Evolutionary conservation across 371 early-diverging fungal genomes (phyloP), one percentile per base, ranked within the genome.

Genomic region (Mucor racemosus): DNA sequence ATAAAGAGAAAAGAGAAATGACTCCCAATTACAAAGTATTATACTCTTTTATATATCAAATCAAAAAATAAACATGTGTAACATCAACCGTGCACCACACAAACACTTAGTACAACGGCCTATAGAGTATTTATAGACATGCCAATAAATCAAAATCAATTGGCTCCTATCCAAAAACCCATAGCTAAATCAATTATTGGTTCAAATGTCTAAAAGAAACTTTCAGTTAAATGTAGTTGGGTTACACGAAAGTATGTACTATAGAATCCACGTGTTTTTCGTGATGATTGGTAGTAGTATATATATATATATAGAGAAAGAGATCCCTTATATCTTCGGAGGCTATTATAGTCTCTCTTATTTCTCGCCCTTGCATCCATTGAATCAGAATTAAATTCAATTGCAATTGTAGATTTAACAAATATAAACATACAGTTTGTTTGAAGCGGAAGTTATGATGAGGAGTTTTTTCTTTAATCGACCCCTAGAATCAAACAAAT

Each of bases 11-110:
- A 58, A 39, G 38, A 66, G 41, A 35, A 35, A 40, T 1, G 14
- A 31, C n/a, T 44, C 46, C 19, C 9, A 17, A 46, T 46, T 10
- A 46, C 7, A 17, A 17, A n/a, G 19, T 19, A 14, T 31, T 26
- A 4, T 6, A 21, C 26, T 21, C 53, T 65, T 58, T 42, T 62
- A 33, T 60, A 48, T 58, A 48, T 10, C 54, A 62, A 54, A 60
- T 58, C 58, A 58, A 65, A 57, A 58, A 53, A 39, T 26, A 44
- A 39, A 21, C 33, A 1, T 36, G 67, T 67, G 67, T 62, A 62
- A 67, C 67, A 40, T 21, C 44, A 31, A 38, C 67, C 62, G 67
- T 67, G 67, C 67, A 67, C 67, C 56, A 67, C 14, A 40, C 55
- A 41, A 55, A 19, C 39, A 44, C 38, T 8, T 15, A 38, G 3